These are phyloP conservation scores for Stagonosporopsis tanaceti DNA, from an alignment of 2,329 filamentous ascomycete species.

Conservation along the genomic window DNA sequence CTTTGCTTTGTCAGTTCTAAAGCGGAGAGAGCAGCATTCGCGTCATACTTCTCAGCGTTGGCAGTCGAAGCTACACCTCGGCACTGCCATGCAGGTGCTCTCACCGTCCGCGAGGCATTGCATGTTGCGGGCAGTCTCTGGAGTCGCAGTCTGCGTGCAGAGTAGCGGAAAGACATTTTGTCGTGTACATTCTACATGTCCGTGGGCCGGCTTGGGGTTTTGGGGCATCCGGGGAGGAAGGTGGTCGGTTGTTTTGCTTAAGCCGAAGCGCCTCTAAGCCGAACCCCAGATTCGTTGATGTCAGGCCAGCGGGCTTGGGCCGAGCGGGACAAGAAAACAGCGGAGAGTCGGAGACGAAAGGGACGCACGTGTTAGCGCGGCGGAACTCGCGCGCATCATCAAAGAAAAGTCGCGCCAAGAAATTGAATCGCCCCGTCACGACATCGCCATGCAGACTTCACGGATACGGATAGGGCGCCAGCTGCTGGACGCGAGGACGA, in stretches of 20 bases:
- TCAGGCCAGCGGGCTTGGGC: background rate
- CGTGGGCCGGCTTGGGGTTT: slow-evolving; percentile 30
- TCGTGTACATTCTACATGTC: slow-evolving; percentile 30
- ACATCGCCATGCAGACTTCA: slow-evolving; percentile 39
- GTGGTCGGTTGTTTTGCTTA: slow-evolving; percentile 22
- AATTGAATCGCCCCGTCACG: slow-evolving; percentile 15
- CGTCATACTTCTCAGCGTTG: slow-evolving; percentile 66
- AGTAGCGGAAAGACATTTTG: slow-evolving; percentile 47
- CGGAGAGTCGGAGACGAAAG: background rate
- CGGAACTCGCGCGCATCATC: slow-evolving; percentile 17
- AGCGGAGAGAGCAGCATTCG: background rate
- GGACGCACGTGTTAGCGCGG: slow-evolving; percentile 38
- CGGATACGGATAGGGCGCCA: slow-evolving; percentile 40
- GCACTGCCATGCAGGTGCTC: slow-evolving; percentile 47
- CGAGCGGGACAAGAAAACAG: slow-evolving; percentile 1
- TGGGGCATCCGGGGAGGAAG: slow-evolving; percentile 25
- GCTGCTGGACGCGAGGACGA: slow-evolving; percentile 36
- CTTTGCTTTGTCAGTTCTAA: slow-evolving; percentile 41
- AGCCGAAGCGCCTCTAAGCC: slow-evolving; percentile 28
- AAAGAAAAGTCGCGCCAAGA: slow-evolving; percentile 42
- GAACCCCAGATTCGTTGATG: slow-evolving; percentile 8
- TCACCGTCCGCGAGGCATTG: slow-evolving; percentile 29
- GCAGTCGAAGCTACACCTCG: slow-evolving; percentile 65
- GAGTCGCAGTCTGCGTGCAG: slow-evolving; percentile 34
- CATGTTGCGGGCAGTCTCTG: slow-evolving; percentile 21